phyloP scores from a whole-genome alignment of 2,329 filamentous ascomycete genomes.

The Fusarium clavum region DNA sequence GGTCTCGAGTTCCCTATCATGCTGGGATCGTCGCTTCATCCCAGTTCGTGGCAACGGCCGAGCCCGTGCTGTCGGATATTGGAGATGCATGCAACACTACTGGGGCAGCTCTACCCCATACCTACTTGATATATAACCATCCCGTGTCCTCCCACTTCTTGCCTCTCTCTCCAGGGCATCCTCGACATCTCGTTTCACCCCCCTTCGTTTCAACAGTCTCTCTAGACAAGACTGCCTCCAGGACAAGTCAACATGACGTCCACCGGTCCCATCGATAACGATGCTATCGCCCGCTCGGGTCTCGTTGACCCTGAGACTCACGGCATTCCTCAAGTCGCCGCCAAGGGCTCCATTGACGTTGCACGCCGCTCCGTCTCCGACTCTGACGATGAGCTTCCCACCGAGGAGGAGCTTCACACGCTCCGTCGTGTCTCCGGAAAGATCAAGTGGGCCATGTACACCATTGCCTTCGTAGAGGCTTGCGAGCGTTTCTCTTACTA shows the following conservation, averaged over 20 bases:
- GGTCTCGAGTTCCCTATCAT: conserved; percentile 15
- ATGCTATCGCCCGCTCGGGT: conserved; percentile 52
- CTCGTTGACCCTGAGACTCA: conserved; percentile 49
- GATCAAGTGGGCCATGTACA: conserved; percentile 74
- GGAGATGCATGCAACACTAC: background rate
- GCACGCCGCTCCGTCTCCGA: conserved; percentile 48
- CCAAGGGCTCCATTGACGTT: conserved; percentile 48
- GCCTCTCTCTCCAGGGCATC: conserved; percentile 5
- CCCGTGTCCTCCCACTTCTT: background rate
- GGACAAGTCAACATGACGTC: conserved; percentile 49
- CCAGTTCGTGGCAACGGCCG: conserved; percentile 29
- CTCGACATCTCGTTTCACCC: conserved; percentile 15
- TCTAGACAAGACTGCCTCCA: conserved; percentile 1
- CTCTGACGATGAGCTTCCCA: conserved; percentile 56
- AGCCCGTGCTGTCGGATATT: conserved; percentile 28
- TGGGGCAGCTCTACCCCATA: conserved; percentile 6
- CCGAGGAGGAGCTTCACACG: conserved; percentile 69
- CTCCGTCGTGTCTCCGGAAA: conserved; percentile 73
- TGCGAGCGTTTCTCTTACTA: conserved; percentile 85
- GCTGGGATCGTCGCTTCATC: conserved; percentile 19
- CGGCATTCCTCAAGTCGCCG: conserved; percentile 44
- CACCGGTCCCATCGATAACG: conserved; percentile 51
- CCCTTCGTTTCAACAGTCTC: background rate
- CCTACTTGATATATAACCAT: conserved; percentile 30
- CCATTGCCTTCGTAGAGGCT: conserved; percentile 78